Evolutionary conservation across 176 grass and related monocot genomes (phyloP), one percentile per base, ranked within the genome.

Genomic region (Ampelocalamus luodianensis): DNA sequence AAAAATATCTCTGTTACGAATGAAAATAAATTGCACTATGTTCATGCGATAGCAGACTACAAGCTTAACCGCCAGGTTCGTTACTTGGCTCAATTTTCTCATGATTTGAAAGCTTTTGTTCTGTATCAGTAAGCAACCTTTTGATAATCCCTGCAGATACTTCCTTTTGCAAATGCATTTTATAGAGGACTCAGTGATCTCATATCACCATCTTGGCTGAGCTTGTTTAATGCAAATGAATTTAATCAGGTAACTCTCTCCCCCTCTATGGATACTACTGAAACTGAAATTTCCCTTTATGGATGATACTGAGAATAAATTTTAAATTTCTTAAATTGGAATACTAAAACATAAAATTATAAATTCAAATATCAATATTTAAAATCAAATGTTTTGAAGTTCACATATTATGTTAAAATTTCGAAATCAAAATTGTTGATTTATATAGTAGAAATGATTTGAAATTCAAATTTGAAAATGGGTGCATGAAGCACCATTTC

Each of bases 201-300:
- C 40, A 95, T 98, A 54, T 93, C 86, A 69, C 91, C 93, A 80
- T 95, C 91, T 76, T 98, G 93, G 96, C 85, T 98, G 73, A 92
- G 83, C 68, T 91, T 98, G 86, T 98, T 98, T 80, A 98, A 98
- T 89, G 96, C 96, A 85, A 98, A 95, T 91, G 96, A 98, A 92
- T 98, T 98, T 82, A 98, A 95, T 84, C 96, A 98, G 96, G 96
- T 98, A 90, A 83, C 55, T 72, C 17, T 38, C 65, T 42, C 48
- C 16, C 45, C 12, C 20, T 53, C 49, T 68, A 40, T 74, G 17
- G 27, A 85, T 75, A 75, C 38, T 81, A 58, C 37, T 23, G 26
- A 73, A 68, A 65, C 22, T 44, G 9, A 20, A 39, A 46, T 65
- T 58, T 8, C 50, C 2, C 39, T 65, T 61, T 18, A 60, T 24